These are phyloP conservation scores for Agrocybe praecox DNA, from an alignment of 768 basidiomycete species.

Conservation along the genomic window DNA sequence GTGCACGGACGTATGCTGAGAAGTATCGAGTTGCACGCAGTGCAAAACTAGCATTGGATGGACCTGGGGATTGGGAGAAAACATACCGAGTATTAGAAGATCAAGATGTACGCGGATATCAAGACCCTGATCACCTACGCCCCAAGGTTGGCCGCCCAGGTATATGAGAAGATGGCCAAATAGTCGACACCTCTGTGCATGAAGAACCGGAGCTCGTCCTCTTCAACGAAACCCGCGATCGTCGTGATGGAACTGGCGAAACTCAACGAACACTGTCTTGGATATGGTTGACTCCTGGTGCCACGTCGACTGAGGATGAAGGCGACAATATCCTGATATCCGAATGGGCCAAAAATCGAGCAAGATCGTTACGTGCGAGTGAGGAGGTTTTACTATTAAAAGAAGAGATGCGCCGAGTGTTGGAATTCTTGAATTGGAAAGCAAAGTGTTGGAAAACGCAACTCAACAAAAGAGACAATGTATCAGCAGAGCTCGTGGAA, in stretches of 20 bases:
- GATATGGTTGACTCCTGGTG: background rate
- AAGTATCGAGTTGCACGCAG: slow-evolving; percentile 9
- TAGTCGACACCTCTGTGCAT: no score
- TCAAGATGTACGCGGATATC: slow-evolving; percentile 15
- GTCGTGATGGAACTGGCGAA: background rate
- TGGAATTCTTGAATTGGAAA: background rate
- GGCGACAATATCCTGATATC: background rate
- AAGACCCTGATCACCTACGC: slow-evolving; percentile 9
- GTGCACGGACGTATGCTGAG: background rate
- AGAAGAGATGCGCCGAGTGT: background rate
- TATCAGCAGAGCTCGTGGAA: no score
- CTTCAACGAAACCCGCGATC: no score
- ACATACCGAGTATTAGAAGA: slow-evolving; percentile 4
- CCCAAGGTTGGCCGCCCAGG: slow-evolving; percentile 12
- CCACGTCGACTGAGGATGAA: background rate
- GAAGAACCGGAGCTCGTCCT: no score
- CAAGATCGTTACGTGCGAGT: background rate
- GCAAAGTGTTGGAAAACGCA: background rate
- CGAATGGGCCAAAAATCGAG: background rate
- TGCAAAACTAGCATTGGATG: slow-evolving; percentile 11
- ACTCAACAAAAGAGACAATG: no score
- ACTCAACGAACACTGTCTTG: background rate
- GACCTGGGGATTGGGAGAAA: slow-evolving; percentile 14
- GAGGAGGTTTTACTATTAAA: background rate
- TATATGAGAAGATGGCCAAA: slow-evolving; percentile 15